Evolutionary conservation across 768 basidiomycete genomes (phyloP), one percentile per base, ranked within the genome.

Genomic region (Termitomyces sp.): DNA sequence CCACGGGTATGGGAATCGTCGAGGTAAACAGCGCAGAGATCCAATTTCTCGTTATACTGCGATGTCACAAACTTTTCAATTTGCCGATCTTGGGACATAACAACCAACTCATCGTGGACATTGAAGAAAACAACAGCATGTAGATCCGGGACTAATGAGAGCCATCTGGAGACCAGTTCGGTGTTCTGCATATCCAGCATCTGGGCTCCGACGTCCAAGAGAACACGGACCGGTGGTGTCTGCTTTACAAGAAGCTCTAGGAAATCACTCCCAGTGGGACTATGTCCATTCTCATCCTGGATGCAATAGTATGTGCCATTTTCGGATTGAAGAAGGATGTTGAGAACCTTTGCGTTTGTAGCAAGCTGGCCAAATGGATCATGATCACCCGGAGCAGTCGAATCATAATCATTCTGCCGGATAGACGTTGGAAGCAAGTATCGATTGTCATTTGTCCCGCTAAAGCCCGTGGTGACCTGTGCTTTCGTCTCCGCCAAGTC

Each of bases 201-300:
- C 62, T 85, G 83, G 0, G 83, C 83, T 3, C 83, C 84, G 12
- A 85, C 83, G 48, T 85, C 83, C 15, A 85, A 68, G 20, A 85
- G 67, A 6, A 85, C 82, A 29, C 73, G 73, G 32, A 84, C 72
- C n/a, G 71, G 67, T 4, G 76, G 78, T 1, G 57, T 57, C 62
- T 81, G 74, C 0, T 59, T n/a, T 11, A 73, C 71, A 4, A 85
- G 17, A 20, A 70, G 59, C 1, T 65, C 15, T 20, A 82, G 62
- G 55, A 79, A 68, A 17, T 72, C 63, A 0, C 14, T 3, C 2
- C 71, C 67, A 6, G 68, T 68, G 14, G 69, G 63, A 1, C 40
- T 55, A 29, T 60, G 60, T 20, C 63, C 71, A 64, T 62, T 65
- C 56, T 31, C 61, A 60, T 58, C 71, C 60, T 40, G 64, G 9